Base-by-base conservation (phyloP, 345 rosid genomes). In the Dovyalis caffra region DNA sequence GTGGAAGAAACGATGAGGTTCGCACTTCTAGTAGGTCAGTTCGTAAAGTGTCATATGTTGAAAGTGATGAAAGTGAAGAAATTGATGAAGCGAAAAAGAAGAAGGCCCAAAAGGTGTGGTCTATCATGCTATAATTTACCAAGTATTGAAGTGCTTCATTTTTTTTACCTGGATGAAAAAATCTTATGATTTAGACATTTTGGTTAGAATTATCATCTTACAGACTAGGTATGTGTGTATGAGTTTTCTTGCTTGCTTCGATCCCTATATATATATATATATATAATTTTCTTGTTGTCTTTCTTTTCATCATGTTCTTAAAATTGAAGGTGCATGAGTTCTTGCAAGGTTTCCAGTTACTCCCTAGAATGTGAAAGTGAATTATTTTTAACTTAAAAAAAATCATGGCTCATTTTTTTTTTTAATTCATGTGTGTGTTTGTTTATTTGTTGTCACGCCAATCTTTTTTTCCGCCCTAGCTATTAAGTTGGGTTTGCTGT, bases 41-140 rank as follows among this genome's bases (percentile, higher is more conserved):
- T 78, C 91, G 95, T 70, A 96, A 96, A 88, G 98, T 96, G 57
- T 96, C 99, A 37, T 96, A 96, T 89, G 98, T 88, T 66, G 99
- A 96, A 87, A 96, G 98, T 81, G 99, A 96, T 65, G 99, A 92
- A 84, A 96, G 98, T 79, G 99, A 96, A 87, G 98, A 92, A 63
- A 72, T 80, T 73, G 97, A 91, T 83, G 98, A 93, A 81, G 88
- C 87, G 74, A 93, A 80, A 85, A 91, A 82, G 88, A 91, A 86
- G 64, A 93, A 90, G 80, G 69, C 74, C 21, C 98, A 78, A 70
- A 92, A 92, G 98, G 98, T 93, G 85, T 68, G 38, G 32, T 75
- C 58, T 73, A 38, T 47, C 14, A 65, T 70, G 29, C 64, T 58
- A 45, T 62, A 72, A 37, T 66, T 40, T 67, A 2, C 2, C 6